Conservation (phyloP, 2,329 filamentous ascomycete genomes). For the Cladorrhinum sp. region DNA sequence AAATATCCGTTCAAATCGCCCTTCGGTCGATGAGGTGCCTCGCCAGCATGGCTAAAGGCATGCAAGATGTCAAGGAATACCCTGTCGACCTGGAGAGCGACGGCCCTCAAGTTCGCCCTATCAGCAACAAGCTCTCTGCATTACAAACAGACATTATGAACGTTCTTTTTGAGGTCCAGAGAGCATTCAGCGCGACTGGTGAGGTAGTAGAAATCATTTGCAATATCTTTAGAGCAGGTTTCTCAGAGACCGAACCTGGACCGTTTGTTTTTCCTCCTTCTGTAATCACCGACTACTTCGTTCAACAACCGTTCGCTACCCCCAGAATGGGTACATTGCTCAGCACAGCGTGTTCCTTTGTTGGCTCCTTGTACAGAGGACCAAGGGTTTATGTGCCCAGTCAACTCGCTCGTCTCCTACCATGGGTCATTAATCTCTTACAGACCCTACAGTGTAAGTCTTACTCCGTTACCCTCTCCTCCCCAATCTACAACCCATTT, state of each 20-base stretch:
- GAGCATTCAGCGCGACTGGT: conserved; percentile 54
- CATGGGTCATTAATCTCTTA: conserved; percentile 62
- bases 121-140: conserved; percentile 27
- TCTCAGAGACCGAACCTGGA: conserved; percentile 69
- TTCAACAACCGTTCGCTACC: conserved; percentile 55
- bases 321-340: conserved; percentile 68
- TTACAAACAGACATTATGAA: conserved; percentile 48
- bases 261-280: conserved; percentile 72
- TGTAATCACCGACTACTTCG: conserved; percentile 65
- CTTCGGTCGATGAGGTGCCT: conserved; percentile 64
- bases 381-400: conserved; percentile 42
- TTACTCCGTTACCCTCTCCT: neutral
- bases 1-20: conserved; percentile 48
- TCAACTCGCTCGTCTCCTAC: conserved; percentile 52
- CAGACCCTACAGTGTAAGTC: conserved; percentile 57
- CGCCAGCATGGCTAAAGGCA: conserved; percentile 65
- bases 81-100: conserved; percentile 63
- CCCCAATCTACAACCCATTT: neutral
- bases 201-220: conserved; percentile 73
- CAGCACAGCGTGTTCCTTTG: conserved; percentile 67
- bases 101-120: conserved; percentile 23
- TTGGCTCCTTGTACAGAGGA: conserved; percentile 55
- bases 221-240: conserved; percentile 68
- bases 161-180: conserved; percentile 47
- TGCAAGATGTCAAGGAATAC: conserved; percentile 65